phyloP scores from a whole-genome alignment of 1,284 basidiomycete species.

The Puccinia horiana region DNA sequence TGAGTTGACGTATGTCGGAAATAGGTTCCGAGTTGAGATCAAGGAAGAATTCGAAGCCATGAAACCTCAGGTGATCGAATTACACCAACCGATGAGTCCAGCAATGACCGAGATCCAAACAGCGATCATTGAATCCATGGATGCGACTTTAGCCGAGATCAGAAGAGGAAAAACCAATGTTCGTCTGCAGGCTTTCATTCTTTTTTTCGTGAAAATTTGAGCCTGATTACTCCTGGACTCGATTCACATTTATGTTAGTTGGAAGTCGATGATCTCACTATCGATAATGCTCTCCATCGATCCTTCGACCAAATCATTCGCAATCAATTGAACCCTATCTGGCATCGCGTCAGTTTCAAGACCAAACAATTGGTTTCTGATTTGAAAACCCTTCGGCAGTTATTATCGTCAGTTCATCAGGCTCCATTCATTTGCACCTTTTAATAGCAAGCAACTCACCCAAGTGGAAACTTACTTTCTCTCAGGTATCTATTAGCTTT shows the following conservation, averaged over 20 bases:
- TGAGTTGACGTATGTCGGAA: not conserved
- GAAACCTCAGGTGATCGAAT: conserved; percentile 85
- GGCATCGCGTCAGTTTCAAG: conserved; percentile 90
- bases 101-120: conserved; percentile 88
- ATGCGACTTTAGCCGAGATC: conserved; percentile 81
- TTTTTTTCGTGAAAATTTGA: not conserved
- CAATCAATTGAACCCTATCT: conserved; percentile 84
- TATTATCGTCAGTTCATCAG: conserved; percentile 63
- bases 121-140: conserved; percentile 93
- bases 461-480: conserved; percentile 13
- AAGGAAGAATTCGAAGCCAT: conserved; percentile 76
- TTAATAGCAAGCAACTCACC: not conserved
- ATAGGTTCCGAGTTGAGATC: conserved; percentile 83
- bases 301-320: conserved; percentile 90
- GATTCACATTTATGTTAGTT: conserved; percentile 63
- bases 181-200: conserved; percentile 54
- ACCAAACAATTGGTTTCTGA: conserved; percentile 91
- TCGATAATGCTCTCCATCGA: conserved; percentile 91
- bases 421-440: not conserved
- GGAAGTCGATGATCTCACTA: conserved; percentile 87
- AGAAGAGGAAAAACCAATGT: conserved; percentile 83
- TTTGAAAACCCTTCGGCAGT: conserved; percentile 77
- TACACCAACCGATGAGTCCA: conserved; percentile 82
- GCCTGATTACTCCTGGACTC: not conserved
- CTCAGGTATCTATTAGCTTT: conserved; percentile 82